phyloP scores from a whole-genome alignment of 805 yeast genomes.

The Suhomyces kilbournensis region DNA sequence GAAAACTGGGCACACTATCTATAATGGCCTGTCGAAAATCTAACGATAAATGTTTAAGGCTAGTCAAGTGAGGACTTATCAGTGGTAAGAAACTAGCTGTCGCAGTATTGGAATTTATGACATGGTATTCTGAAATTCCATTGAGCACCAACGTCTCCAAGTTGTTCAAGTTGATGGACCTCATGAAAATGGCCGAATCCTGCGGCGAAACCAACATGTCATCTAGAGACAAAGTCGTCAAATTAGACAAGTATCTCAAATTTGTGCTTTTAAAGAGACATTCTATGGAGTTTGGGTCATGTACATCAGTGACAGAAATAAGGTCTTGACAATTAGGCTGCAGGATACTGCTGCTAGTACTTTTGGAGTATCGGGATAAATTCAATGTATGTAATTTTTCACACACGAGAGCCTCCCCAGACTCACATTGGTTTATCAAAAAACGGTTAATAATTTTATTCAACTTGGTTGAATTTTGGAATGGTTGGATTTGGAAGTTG shows the following conservation, averaged over 20 bases:
- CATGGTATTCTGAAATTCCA: conserved; percentile 36
- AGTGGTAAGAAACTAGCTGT: conserved; percentile 23
- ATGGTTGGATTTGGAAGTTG: conserved; percentile 35
- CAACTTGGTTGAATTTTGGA: conserved; percentile 22
- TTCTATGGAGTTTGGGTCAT: conserved; percentile 5
- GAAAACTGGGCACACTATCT: conserved; percentile 41
- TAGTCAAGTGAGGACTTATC: conserved; percentile 22
- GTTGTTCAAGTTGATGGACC: conserved; percentile 17
- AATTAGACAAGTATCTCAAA: conserved; percentile 10
- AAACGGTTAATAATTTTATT: conserved; percentile 17
- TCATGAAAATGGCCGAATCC: conserved; percentile 19
- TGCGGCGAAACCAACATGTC: conserved; percentile 19
- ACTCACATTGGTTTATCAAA: conserved; percentile 6
- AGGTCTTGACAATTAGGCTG: conserved; percentile 18
- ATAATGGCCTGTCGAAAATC: conserved; percentile 41
- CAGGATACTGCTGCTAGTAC: conserved; percentile 3
- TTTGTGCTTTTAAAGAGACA: conserved; percentile 11
- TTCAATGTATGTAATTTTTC: conserved; percentile 14
- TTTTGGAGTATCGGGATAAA: conserved; percentile 19
- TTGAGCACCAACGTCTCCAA: conserved; percentile 28
- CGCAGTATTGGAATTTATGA: conserved; percentile 4
- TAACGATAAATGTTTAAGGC: conserved; percentile 27
- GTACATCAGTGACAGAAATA: conserved; percentile 9
- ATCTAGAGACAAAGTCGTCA: conserved; percentile 21
- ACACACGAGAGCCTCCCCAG: conserved; percentile 7